These are phyloP conservation scores for Adansonia madagascariensis DNA, from an alignment of 441 rosid species.

Conservation along the genomic window DNA sequence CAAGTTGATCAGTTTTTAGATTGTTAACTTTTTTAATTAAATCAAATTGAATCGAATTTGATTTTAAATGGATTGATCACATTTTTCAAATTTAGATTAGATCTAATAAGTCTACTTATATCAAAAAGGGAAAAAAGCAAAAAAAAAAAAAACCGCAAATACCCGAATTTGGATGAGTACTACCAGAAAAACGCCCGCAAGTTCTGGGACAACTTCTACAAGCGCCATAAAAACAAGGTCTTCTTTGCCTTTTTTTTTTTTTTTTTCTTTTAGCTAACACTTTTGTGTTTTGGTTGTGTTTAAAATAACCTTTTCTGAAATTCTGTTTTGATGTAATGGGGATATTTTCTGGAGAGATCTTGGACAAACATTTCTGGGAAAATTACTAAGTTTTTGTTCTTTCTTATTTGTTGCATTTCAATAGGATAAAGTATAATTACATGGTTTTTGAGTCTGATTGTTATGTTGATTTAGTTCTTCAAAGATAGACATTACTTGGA, in stretches of 20 bases:
- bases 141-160: neutral
- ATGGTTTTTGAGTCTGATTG: slow-evolving; percentile 5
- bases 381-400: neutral
- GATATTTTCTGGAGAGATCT: no score
- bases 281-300: neutral
- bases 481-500: slow-evolving; percentile 49
- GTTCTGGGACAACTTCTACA: slow-evolving; percentile 46
- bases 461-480: slow-evolving; percentile 33
- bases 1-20: no score
- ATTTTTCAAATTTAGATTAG: no score
- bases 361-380: neutral
- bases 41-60: no score
- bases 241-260: neutral
- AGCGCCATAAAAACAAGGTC: slow-evolving; percentile 41
- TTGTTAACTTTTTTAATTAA: no score
- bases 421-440: neutral
- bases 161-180: slow-evolving; percentile 22
- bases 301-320: neutral
- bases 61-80: no score
- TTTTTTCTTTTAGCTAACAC: neutral
- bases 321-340: neutral
- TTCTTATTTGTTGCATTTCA: neutral
- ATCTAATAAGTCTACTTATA: no score
- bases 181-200: slow-evolving; percentile 35
- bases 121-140: no score